Percentiles rank a stretch among this genome's conserved stretches.
Evolutionary conservation across 164 flowering plant genomes (phyloP).

Genomic region (Santalum album): DNA sequence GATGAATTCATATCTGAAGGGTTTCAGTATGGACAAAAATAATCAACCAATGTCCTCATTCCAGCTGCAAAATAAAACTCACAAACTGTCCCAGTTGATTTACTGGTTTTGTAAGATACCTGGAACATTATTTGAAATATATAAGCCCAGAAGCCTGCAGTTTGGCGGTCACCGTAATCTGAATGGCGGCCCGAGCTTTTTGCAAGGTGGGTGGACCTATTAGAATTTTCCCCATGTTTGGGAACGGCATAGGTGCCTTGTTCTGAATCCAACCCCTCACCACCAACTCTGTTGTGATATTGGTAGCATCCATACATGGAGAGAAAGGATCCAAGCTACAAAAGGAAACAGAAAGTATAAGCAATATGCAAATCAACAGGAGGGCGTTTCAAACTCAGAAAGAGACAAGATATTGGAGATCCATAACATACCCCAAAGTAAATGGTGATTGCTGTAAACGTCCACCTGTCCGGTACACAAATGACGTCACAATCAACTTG

Average conservation of each 20-base stretch:
- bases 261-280: conserved; percentile 49
- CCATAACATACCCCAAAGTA: conserved; percentile 81
- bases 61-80: no score
- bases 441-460: conserved; percentile 60
- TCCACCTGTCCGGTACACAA: conserved; percentile 58
- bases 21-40: no score
- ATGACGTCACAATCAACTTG: neutral
- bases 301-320: conserved; percentile 67
- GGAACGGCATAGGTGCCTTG: conserved; percentile 27
- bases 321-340: conserved; percentile 71
- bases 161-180: conserved; percentile 19
- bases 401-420: neutral
- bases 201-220: conserved; percentile 2
- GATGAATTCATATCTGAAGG: no score
- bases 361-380: neutral
- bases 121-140: conserved; percentile 75
- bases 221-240: conserved; percentile 14
- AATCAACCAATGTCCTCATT: no score
- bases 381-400: neutral
- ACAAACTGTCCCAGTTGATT: no score
- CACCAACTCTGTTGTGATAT: conserved; percentile 32
- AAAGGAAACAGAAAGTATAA: conserved; percentile 6
- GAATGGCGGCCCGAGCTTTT: conserved; percentile 17
- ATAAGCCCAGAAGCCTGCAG: conserved; percentile 64
- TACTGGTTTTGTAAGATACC: conserved; percentile 28